Base-by-base conservation (phyloP, 805 yeast species). In the Ogataea methanolica region DNA sequence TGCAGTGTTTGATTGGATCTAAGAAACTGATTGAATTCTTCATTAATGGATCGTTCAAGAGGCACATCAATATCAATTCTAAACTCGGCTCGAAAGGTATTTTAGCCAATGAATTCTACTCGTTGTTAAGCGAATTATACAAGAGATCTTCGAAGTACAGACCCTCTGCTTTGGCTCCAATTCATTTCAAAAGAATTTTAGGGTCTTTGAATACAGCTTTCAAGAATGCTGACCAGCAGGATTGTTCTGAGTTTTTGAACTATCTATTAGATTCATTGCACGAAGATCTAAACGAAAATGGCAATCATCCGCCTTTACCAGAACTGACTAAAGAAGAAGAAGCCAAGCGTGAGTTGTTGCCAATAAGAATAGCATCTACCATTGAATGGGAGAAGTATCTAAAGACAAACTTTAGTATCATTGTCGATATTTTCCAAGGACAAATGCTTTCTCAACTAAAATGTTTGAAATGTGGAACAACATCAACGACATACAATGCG, bases 381-480 rank as follows among this genome's bases (percentile, higher is more conserved):
- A 79, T 89, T 43, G 97, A 91, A 62, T 91, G 98, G 98, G 96
- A 88, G 59, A 71, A 95, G 48, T 89, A 89, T 61, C 69, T 88
- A 46, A 82, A 81, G 48, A 76, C 87, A 19, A 89, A 91, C 61
- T 82, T 84, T 53, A 88, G 96, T 36, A 74, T 83, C 1, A 76
- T 91, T 22, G 94, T 87, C 2, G 91, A 87, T 55, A 75, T 80
- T 44, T 88, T 88, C 62, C 96, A 88, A 61, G 98, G 97, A 1
- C 97, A 91, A 65, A 86, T 84, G 58, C 75, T 85, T 42, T 86
- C 95, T n/a, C 83, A 79, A 45, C 70, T 91, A 57, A 77, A 73
- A 56, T 91, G 98, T 65, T 65, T 82, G 41, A 76, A 73, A 33
- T 91, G 98, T 66, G 73, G 74, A 1, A 72, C 72, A 31, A 87